Evolutionary conservation across 2,329 filamentous ascomycete species (phyloP), one percentile per base, ranked within the genome.

Genomic region (Ceratocystis alfenasii): DNA sequence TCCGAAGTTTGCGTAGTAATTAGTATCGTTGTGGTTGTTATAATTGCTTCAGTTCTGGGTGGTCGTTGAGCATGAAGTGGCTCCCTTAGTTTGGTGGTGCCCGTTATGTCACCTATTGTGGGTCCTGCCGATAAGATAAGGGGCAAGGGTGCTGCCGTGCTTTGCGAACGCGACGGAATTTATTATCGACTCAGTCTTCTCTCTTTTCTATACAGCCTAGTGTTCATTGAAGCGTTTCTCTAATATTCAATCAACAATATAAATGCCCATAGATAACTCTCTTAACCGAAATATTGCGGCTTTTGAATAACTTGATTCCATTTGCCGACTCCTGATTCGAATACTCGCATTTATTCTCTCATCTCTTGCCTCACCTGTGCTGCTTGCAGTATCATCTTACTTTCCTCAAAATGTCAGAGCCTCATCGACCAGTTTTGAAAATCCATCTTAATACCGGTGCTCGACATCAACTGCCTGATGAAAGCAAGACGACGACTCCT

Each of bases 381-480:
- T 25, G 53, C 53, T n/a, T 33, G 53, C 22, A 57, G 25, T 15
- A 8, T 2, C 28, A 20, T 17, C 17, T 8, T 36, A 44, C 33
- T 25, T 20, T 48, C 28, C 30, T 48, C 44, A 55, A 41, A 59
- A 68, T 68, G 66, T 63, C 67, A 12, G 65, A 66, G 22, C 66
- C 68, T 48, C 70, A 67, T 46, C 70, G 71, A 44, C 71, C 71
- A n/a, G 70, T 70, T 61, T 60, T 72, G 28, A 72, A 72, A 67
- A 68, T 72, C 8, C 71, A 68, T 63, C 66, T 71, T 50, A 57
- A 57, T 4, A 57, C 63, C n/a, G 55, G 28, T 8, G 44, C 36
- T 28, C 46, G 66, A 33, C 60, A 70, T 65, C 33, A 68, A 41
- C 50, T 66, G 15, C 50, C 68, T 5, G 68, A 69, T 41, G 64